Base-by-base conservation (phyloP, 179 eudicot genomes). In the Silene coronaria region DNA sequence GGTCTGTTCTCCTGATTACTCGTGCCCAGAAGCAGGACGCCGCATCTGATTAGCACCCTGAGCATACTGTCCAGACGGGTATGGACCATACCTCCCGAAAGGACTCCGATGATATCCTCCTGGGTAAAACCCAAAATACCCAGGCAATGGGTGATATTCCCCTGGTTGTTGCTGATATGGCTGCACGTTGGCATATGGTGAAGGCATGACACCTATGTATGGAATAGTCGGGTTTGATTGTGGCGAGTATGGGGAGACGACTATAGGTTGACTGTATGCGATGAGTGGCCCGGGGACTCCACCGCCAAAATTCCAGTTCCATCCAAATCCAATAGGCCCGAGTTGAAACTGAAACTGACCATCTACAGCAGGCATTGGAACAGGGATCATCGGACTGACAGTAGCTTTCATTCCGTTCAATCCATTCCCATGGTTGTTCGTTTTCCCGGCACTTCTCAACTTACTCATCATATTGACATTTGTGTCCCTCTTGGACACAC, bases 271-370 rank as follows among this genome's bases (percentile, higher is more conserved):
- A 42, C 30, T 36, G 71, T 70, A 75, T 27, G 80, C 26, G 12
- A 27, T 27, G 51, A 53, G 38, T 11, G 74, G 67, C 14, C 72
- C 79, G 8, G 77, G 81, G 0, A 60, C 19, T 3, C 36, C 23
- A 9, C 57, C 10, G 11, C 83, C 80, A 2, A 70, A 58, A 57
- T 71, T 65, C 65, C 68, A 34, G 68, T 23, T 65, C 30, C 71
- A 71, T 19, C 83, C 75, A 16, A 73, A 68, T 16, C 74, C 75
- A n/a, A 81, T 73, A 22, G 78, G 80, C n/a, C 83, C 83, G 22
- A 77, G 0, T 55, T 42, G 28, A 61, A 81, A 73, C 46, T 68
- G 78, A 63, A 77, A 77, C 21, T 69, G 58, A 2, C 75, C 80
- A 67, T 73, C 71, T 57, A 68, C 22, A 0, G 53, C 80, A 10